Conservation (phyloP, 1,284 basidiomycete species). For the Sporisorium reilianum region DNA sequence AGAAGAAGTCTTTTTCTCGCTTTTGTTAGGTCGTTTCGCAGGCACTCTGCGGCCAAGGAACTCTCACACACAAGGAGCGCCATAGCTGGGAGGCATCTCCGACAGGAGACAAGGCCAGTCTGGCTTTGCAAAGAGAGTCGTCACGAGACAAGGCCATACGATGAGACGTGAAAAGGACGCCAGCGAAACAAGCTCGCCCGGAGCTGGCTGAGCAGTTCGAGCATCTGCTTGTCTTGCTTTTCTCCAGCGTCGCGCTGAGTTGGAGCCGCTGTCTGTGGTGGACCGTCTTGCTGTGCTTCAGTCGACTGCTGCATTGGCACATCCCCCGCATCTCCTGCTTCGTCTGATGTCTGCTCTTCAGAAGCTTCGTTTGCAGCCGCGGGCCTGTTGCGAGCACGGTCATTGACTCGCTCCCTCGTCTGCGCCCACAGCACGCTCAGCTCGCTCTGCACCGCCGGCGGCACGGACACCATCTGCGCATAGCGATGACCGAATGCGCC, state of each 20-base stretch:
- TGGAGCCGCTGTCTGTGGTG: background rate
- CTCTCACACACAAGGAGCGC: too few relatives aligned
- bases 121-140: background rate
- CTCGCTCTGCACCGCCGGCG: constrained; percentile 33
- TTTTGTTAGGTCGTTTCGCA: background rate
- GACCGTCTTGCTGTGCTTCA: background rate
- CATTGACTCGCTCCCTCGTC: constrained; percentile 24
- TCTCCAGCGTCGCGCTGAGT: background rate
- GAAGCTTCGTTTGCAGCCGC: background rate
- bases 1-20: too few relatives aligned
- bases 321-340: background rate
- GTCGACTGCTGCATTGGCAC: background rate
- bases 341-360: background rate
- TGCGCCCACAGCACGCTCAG: constrained; percentile 33
- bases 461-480: constrained; percentile 37
- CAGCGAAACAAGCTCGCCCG: constrained; percentile 35
- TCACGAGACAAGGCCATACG: constrained; percentile 27
- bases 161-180: constrained; percentile 35
- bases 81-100: background rate
- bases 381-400: background rate
- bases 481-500: constrained; percentile 34
- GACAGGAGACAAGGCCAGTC: background rate
- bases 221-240: constrained; percentile 22
- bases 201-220: constrained; percentile 29
- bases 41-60: background rate